Evolutionary conservation across 1,284 basidiomycete genomes (phyloP).

Genomic region (Microbotryum lychnidis-dioicae): DNA sequence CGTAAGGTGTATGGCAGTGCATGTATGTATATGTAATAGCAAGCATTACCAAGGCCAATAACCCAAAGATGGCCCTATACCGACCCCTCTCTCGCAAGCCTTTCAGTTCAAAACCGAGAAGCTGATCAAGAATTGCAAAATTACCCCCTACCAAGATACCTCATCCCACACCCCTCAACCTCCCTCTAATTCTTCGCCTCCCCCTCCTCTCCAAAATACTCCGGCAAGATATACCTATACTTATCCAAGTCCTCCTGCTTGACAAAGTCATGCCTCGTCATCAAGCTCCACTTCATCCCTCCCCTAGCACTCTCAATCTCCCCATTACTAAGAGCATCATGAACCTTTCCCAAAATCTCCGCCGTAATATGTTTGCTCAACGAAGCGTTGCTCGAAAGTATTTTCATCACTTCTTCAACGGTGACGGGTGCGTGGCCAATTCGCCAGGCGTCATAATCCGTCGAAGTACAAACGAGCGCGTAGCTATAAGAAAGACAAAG

Average conservation of each 20-base stretch:
- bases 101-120: too few relatives aligned
- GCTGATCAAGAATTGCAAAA: too few relatives aligned
- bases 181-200: not conserved
- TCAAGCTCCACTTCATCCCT: slow-evolving; percentile 60
- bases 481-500: slow-evolving; percentile 50
- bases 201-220: slow-evolving; percentile 17
- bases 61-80: too few relatives aligned
- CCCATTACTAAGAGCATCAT: slow-evolving; percentile 46
- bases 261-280: slow-evolving; percentile 30
- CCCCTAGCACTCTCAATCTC: slow-evolving; percentile 58
- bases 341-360: slow-evolving; percentile 23
- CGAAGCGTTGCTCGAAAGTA: slow-evolving; percentile 69
- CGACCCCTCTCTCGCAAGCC: too few relatives aligned
- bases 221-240: slow-evolving; percentile 26
- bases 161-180: too few relatives aligned
- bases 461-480: slow-evolving; percentile 79
- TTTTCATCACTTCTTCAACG: slow-evolving; percentile 40
- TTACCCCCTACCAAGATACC: too few relatives aligned
- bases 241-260: slow-evolving; percentile 19
- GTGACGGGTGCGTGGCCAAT: slow-evolving; percentile 64
- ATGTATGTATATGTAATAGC: too few relatives aligned
- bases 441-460: slow-evolving; percentile 49
- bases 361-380: slow-evolving; percentile 42
- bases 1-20: too few relatives aligned
- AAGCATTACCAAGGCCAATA: too few relatives aligned